phyloP scores from a whole-genome alignment of 2,329 filamentous ascomycete species.

The Lachnellula cervina region DNA sequence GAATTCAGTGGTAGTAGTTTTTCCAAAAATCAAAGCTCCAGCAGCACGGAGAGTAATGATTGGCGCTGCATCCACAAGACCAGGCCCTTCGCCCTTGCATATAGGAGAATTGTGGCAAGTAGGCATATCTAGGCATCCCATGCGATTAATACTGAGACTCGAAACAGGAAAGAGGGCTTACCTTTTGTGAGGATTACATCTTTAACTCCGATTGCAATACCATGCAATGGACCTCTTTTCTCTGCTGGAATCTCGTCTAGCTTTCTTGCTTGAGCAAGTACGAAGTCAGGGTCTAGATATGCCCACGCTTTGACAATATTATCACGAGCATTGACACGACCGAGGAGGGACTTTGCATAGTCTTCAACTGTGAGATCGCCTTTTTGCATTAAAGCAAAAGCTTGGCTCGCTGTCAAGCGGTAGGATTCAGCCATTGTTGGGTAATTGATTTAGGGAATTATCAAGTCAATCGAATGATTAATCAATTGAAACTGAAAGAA shows the following conservation, averaged over 20 bases:
- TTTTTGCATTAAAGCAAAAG: constrained; percentile 33
- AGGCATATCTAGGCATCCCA: constrained; percentile 45
- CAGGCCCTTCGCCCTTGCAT: constrained; percentile 41
- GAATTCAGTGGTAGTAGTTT: constrained; percentile 62
- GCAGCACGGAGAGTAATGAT: constrained; percentile 48
- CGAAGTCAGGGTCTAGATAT: constrained; percentile 40
- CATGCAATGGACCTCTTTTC: constrained; percentile 51
- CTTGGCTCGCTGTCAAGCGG: constrained; percentile 41
- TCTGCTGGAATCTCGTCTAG: constrained; percentile 46
- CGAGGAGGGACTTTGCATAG: constrained; percentile 44
- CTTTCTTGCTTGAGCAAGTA: constrained; percentile 44
- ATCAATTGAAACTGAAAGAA: no score
- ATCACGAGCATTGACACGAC: constrained; percentile 42
- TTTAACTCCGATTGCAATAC: constrained; percentile 54
- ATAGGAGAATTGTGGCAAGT: constrained; percentile 52
- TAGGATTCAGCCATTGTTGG: constrained; percentile 31
- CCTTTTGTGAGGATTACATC: constrained; percentile 55
- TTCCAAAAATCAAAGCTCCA: constrained; percentile 54
- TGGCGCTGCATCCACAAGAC: constrained; percentile 47
- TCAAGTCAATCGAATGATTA: not conserved
- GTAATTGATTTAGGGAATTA: not conserved
- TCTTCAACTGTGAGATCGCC: constrained; percentile 43
- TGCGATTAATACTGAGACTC: not conserved
- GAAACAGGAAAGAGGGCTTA: constrained; percentile 13
- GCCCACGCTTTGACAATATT: constrained; percentile 46